phyloP scores from a whole-genome alignment of 306 rosid genomes.

The Vigna angularis region DNA sequence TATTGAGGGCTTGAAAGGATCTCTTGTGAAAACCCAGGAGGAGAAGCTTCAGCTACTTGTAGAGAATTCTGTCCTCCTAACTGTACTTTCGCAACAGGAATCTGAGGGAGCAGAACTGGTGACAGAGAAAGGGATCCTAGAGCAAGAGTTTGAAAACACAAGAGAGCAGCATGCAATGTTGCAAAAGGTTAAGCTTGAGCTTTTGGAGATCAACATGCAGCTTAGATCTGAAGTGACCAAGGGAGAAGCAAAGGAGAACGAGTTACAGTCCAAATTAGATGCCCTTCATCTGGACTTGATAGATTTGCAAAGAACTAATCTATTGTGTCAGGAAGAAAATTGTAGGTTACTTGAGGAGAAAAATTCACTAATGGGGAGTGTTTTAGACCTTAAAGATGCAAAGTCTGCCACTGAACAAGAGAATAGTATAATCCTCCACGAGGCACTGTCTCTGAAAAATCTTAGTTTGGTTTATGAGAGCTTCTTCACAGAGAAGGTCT shows the following conservation, averaged over 20 bases:
- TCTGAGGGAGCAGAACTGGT: conserved; percentile 59
- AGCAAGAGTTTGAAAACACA: conserved; percentile 59
- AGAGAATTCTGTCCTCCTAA: conserved; percentile 75
- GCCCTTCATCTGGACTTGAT: conserved; percentile 55
- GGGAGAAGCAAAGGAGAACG: conserved; percentile 64
- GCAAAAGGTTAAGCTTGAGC: conserved; percentile 69
- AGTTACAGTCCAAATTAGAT: conserved; percentile 59
- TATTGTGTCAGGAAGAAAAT: conserved; percentile 67
- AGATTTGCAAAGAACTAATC: conserved; percentile 56
- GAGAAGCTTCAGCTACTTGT: conserved; percentile 75
- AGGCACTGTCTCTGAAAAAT: conserved; percentile 65
- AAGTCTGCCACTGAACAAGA: conserved; percentile 63
- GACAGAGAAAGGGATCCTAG: conserved; percentile 54
- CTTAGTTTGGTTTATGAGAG: conserved; percentile 67
- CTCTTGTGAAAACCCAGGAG: conserved; percentile 64
- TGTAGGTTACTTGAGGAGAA: conserved; percentile 67
- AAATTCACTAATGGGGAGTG: conserved; percentile 55
- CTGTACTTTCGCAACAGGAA: conserved; percentile 70
- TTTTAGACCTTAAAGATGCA: conserved; percentile 65
- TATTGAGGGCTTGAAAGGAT: conserved; percentile 70
- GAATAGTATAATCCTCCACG: conserved; percentile 57
- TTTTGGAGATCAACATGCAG: conserved; percentile 61
- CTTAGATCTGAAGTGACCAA: conserved; percentile 59
- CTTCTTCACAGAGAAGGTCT: conserved; percentile 63
- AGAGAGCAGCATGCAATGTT: conserved; percentile 53